phyloP scores from a whole-genome alignment of 352 stramenopile species.

The Pythium sukuiense region DNA sequence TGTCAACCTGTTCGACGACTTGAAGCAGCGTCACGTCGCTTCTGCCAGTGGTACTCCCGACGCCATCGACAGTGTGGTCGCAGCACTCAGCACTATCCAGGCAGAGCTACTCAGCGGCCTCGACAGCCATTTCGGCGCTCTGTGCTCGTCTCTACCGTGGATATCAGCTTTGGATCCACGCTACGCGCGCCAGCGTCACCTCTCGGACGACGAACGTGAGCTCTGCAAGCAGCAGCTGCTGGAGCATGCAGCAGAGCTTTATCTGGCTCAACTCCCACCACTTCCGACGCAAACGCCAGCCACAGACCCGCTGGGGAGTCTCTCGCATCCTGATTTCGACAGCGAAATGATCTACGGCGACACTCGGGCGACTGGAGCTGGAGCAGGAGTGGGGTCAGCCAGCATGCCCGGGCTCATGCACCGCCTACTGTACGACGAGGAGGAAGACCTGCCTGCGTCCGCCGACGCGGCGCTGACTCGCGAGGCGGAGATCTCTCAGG shows the following conservation, averaged over 20 bases:
- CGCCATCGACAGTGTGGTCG: background rate
- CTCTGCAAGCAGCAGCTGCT: constrained; percentile 23
- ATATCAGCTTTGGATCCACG: constrained; percentile 45
- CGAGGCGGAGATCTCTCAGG: constrained; percentile 42
- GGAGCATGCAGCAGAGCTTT: constrained; percentile 25
- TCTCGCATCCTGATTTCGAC: constrained; percentile 32
- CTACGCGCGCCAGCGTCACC: constrained; percentile 43
- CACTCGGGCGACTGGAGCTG: background rate
- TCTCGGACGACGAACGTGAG: constrained; percentile 42
- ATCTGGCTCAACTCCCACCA: constrained; percentile 30
- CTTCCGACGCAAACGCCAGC: constrained; percentile 3
- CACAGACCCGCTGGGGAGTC: constrained; percentile 20
- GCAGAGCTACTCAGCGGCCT: constrained; percentile 14
- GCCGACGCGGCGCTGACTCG: constrained; percentile 31
- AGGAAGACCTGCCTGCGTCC: constrained; percentile 34
- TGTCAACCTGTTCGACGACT: constrained; percentile 32
- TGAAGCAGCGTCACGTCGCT: constrained; percentile 16
- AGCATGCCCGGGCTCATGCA: constrained; percentile 47
- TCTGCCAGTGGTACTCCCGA: background rate
- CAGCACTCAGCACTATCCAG: constrained; percentile 20
- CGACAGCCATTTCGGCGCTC: constrained; percentile 12
- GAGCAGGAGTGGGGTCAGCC: background rate
- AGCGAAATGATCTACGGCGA: constrained; percentile 37
- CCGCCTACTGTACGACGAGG: constrained; percentile 50
- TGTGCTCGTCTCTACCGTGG: constrained; percentile 36